Evolutionary conservation across 345 rosid species (phyloP).

Genomic region (Corchorus olitorius): DNA sequence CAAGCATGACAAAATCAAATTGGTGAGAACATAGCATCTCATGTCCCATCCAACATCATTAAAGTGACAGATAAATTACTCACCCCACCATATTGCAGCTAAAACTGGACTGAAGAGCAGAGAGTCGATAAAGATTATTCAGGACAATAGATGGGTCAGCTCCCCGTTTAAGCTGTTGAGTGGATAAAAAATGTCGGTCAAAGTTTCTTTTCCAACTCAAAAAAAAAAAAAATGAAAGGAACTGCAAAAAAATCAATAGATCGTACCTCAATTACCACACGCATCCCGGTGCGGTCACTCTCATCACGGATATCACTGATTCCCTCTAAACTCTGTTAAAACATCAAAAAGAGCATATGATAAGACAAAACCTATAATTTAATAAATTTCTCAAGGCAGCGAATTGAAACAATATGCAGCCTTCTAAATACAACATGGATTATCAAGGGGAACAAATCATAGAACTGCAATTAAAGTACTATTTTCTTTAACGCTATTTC

Average conservation of each 20-base stretch:
- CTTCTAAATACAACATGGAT: neutral
- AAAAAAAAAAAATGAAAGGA: slow-evolving; percentile 18
- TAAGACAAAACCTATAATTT: slow-evolving; percentile 2
- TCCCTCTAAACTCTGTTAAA: slow-evolving; percentile 79
- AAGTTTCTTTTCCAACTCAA: slow-evolving; percentile 8
- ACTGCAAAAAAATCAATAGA: slow-evolving; percentile 6
- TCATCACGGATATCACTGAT: slow-evolving; percentile 95
- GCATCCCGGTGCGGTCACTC: slow-evolving; percentile 96
- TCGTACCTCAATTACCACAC: slow-evolving; percentile 86
- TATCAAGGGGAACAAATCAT: neutral
- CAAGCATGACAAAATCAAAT: too few species aligned
- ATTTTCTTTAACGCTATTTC: slow-evolving; percentile 12
- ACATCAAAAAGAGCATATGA: slow-evolving; percentile 19
- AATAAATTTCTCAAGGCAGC: neutral
- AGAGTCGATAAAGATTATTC: slow-evolving; percentile 82
- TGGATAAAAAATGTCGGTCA: neutral
- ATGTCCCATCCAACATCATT: neutral
- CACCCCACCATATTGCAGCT: slow-evolving; percentile 98
- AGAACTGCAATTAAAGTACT: neutral
- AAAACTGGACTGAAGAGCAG: slow-evolving; percentile 94
- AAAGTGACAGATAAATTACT: slow-evolving; percentile 31
- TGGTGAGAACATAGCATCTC: neutral
- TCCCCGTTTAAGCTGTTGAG: slow-evolving; percentile 78
- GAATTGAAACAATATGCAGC: neutral
- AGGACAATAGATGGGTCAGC: slow-evolving; percentile 79